Evolutionary conservation across 164 flowering plant species (phyloP).

Genomic region (Chimonanthus praecox): DNA sequence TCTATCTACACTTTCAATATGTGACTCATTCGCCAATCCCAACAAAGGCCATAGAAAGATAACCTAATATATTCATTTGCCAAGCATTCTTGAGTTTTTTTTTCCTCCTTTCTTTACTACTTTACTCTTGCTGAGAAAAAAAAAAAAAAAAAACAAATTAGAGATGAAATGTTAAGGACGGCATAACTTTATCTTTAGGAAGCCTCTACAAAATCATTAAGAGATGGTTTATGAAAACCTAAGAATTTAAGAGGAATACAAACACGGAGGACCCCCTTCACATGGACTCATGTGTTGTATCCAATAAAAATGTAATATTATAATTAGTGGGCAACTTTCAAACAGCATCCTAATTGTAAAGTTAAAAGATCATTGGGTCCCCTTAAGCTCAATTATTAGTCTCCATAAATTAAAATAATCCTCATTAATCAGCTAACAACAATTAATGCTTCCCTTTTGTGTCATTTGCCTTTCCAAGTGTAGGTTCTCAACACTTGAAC

Average conservation of each 20-base stretch:
- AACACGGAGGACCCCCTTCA: constrained; percentile 49
- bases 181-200: no score
- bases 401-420: constrained; percentile 4
- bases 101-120: background rate
- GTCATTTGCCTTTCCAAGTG: constrained; percentile 9
- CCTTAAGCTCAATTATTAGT: constrained; percentile 20
- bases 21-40: no score
- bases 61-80: background rate
- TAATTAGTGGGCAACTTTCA: constrained; percentile 17
- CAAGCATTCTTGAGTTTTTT: no score
- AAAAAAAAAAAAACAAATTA: background rate
- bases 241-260: background rate
- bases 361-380: constrained; percentile 16
- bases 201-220: no score
- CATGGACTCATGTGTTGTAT: constrained; percentile 47
- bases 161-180: background rate
- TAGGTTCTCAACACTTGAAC: constrained; percentile 4
- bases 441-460: constrained; percentile 17
- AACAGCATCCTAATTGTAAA: constrained; percentile 33
- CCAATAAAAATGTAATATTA: constrained; percentile 17
- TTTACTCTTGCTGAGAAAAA: background rate
- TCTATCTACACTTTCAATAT: no score
- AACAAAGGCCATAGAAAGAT: no score
- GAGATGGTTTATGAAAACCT: background rate
- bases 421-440: constrained; percentile 10